Evolutionary conservation across 2,329 filamentous ascomycete genomes (phyloP), one percentile per base, ranked within the genome.

Genomic region (Ophiosphaerella korrae): DNA sequence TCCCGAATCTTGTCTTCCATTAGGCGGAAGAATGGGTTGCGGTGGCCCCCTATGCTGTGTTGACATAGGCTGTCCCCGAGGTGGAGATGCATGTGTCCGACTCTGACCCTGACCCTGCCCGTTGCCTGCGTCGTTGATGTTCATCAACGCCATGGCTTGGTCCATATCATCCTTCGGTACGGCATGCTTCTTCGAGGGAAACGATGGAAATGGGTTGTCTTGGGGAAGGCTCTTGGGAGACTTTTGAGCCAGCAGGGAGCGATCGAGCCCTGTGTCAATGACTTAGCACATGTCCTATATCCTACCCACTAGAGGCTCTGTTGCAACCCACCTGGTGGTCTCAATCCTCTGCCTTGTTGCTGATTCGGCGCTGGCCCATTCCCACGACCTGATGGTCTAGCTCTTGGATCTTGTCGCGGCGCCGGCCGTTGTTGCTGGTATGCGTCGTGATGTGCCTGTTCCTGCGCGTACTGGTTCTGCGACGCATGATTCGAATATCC

Each of bases 191-290:
- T 62, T 70, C 60, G 64, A 62, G 12, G 75, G 75, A 55, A 81
- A 80, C 0, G 71, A 68, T 6, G 78, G 78, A 46, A 81, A 81
- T 0, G 78, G 77, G 53, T 77, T 81, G 61, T 81, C 78, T 53
- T 71, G 68, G 7, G 70, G 57, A 16, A 69, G 42, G 11, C 44
- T 58, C 36, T 60, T 61, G n/a, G 68, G 66, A 4, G 60, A 59
- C 11, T 52, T 49, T n/a, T 67, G 67, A 34, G 66, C 61, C 42
- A 71, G 44, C 8, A 68, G 41, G 5, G 67, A 63, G 42, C 71
- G 68, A n/a, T 67, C 65, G 33, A 62, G 55, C 38, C 63, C 71
- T 74, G 53, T 54, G 23, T 46, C 38, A 16, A 18, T n/a, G 18
- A 31, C 13, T 61, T 46, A 60, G 49, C 51, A 45, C 12, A 26